Conservation (phyloP, 2,329 filamentous ascomycete species). For the Nannizzia gypsea region DNA sequence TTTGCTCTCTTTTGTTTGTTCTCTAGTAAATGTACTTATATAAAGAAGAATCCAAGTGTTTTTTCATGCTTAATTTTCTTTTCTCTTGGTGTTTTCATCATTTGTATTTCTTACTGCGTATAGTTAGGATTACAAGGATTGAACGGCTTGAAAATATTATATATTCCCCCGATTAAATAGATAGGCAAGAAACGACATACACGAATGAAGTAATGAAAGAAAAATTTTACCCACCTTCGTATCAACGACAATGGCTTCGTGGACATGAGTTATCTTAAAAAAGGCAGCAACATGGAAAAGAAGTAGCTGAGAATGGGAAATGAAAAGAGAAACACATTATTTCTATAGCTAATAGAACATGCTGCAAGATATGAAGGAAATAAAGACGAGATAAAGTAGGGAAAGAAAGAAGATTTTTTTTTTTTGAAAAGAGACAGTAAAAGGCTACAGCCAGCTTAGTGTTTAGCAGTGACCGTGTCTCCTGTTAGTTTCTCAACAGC, state of each 20-base stretch:
- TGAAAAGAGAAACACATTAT: neutral
- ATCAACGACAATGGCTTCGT: neutral
- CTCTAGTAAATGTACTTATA: constrained; percentile 7
- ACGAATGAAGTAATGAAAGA: neutral
- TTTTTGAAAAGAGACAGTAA: constrained; percentile 21
- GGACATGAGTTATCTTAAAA: neutral
- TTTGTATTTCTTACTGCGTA: neutral
- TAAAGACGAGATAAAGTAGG: neutral
- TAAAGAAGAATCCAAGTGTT: constrained; percentile 5
- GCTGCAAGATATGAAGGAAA: neutral
- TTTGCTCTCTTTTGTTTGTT: constrained; percentile 5
- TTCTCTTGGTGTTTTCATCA: neutral
- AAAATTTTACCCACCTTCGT: neutral
- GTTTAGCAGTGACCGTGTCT: constrained; percentile 52
- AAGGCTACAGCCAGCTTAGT: constrained; percentile 34
- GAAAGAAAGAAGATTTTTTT: neutral
- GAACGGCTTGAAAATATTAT: neutral
- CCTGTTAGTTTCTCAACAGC: constrained; percentile 54
- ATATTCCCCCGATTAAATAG: neutral
- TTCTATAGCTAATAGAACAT: neutral
- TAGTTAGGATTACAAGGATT: neutral
- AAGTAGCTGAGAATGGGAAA: too few species aligned
- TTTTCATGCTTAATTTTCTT: neutral
- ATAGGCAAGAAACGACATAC: neutral
- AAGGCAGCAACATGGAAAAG: neutral